A percentile compares a stretch with the other conserved stretches of the same genome.
Evolutionary conservation across 2,329 filamentous ascomycete species (phyloP).

Genomic region (Arthroderma uncinatum): DNA sequence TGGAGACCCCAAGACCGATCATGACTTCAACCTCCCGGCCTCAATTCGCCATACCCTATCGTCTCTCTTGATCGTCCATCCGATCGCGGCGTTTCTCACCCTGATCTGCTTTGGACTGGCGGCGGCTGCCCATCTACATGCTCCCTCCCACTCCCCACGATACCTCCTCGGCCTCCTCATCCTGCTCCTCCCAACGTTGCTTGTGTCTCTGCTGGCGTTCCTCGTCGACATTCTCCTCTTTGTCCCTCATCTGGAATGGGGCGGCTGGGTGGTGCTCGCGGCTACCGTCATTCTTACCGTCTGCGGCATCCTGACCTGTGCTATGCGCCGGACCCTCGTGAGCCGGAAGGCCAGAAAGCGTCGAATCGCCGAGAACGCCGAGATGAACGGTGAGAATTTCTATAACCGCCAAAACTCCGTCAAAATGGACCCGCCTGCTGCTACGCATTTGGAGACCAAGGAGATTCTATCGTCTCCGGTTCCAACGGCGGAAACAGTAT

Average conservation of each 20-base stretch:
- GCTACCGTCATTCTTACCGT: constrained; percentile 76
- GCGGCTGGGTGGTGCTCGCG: constrained; percentile 82
- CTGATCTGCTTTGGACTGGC: constrained; percentile 75
- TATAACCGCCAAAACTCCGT: constrained; percentile 53
- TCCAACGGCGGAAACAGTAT: constrained; percentile 41
- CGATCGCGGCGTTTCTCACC: constrained; percentile 74
- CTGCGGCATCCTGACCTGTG: constrained; percentile 77
- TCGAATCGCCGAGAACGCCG: constrained; percentile 82
- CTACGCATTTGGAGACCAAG: constrained; percentile 44
- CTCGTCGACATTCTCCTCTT: constrained; percentile 90
- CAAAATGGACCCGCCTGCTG: constrained; percentile 44
- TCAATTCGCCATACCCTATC: constrained; percentile 60
- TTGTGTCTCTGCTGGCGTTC: constrained; percentile 77
- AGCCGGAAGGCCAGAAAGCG: constrained; percentile 87
- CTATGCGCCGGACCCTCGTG: constrained; percentile 85
- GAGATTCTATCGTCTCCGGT: constrained; percentile 21
- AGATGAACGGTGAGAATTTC: constrained; percentile 93
- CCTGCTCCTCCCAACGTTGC: constrained; percentile 70
- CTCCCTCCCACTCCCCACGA: constrained; percentile 76
- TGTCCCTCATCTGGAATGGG: constrained; percentile 86
- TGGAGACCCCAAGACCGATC: constrained; percentile 31
- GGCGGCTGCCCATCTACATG: constrained; percentile 71
- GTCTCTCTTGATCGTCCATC: constrained; percentile 81
- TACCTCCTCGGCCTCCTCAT: constrained; percentile 80
- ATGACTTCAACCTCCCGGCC: constrained; percentile 54